These are phyloP conservation scores for Wickerhamiella sorbophila DNA, from an alignment of 805 yeast species.

Conservation along the genomic window DNA sequence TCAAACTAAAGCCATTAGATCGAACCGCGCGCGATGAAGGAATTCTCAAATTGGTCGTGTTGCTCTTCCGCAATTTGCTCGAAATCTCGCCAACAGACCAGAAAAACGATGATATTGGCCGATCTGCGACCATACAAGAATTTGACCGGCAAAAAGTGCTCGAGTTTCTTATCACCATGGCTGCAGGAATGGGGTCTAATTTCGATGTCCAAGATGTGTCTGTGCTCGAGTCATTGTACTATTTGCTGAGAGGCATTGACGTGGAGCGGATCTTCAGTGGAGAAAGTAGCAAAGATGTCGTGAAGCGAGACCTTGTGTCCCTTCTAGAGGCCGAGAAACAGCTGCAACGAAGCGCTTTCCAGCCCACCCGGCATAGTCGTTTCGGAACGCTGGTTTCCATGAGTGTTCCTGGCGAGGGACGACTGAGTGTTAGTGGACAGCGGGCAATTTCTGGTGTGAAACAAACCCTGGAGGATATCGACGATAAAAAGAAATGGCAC, in stretches of 20 bases:
- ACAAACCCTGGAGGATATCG: constrained; percentile 51
- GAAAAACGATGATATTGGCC: constrained; percentile 49
- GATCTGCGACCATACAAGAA: constrained; percentile 40
- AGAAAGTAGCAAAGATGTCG: constrained; percentile 9
- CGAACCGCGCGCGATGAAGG: constrained; percentile 61
- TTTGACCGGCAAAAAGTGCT: constrained; percentile 63
- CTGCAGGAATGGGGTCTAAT: constrained; percentile 49
- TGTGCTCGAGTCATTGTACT: constrained; percentile 55
- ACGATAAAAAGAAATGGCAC: constrained; percentile 53
- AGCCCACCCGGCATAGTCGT: constrained; percentile 66
- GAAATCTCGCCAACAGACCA: constrained; percentile 46
- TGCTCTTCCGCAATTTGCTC: constrained; percentile 63
- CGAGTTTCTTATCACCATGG: constrained; percentile 53
- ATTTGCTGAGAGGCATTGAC: constrained; percentile 44
- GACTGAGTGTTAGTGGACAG: constrained; percentile 62
- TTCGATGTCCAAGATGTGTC: constrained; percentile 50
- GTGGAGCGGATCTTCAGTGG: constrained; percentile 22
- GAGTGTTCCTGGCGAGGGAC: constrained; percentile 41
- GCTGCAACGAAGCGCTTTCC: constrained; percentile 33
- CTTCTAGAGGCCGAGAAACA: constrained; percentile 48
- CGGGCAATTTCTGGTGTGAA: constrained; percentile 38
- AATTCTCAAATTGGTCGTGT: constrained; percentile 54
- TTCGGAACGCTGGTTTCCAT: constrained; percentile 79
- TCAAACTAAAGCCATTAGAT: constrained; percentile 38
- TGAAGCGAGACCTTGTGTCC: constrained; percentile 23